Evolutionary conservation across 495 filamentous ascomycete species (phyloP), one percentile per base, ranked within the genome.

Genomic region (Paragyromitra xinjiangensis): DNA sequence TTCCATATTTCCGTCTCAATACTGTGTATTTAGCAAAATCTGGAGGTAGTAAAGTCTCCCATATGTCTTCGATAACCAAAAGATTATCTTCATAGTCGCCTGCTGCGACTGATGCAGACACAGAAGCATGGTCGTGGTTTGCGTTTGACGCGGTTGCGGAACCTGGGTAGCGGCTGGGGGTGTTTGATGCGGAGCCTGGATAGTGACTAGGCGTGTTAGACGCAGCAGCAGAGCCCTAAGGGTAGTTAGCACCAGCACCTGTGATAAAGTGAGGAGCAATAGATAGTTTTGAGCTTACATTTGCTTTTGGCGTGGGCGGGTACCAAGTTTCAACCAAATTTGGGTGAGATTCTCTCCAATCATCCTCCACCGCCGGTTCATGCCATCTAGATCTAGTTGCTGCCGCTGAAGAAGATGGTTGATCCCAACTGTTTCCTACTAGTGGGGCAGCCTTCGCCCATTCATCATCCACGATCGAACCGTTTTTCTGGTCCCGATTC

Each of bases 1-100:
- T 77, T 24, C 50, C 56, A 16, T 77, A 73, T 19, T 39, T 66
- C 34, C 70, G 58, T 29, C 26, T 45, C 14, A 66, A 42, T 19
- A 29, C 19, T 48, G 61, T 50, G 45, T 77, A 73, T 53, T 77
- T 55, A 16, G 69, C 61, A 66, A 77, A 77, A 71, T 77, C 74
- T 3, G 40, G 69, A 12, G 74, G 74, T 3, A 77, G 7, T 3
- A 77, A 42, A 4, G 74, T 66, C 2, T 77, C 69, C 74, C 74
- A 77, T 58, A 77, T 39, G 42, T 77, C 74, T 45, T 37, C 61
- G 48, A 77, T 40, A 19, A 26, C 67, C 3, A 12, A 12, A 39
- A 58, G 39, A 6, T 11, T 65, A n/a, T 71, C 40, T 24, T 19
- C 51, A 22, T 72, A 66, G 34, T 73, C 62, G 12, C 39, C 14